A percentile compares a stretch with the other conserved stretches of the same genome.
Conservation (phyloP, 202 grass and related monocot species). For the Cymbopogon flexuosus region DNA sequence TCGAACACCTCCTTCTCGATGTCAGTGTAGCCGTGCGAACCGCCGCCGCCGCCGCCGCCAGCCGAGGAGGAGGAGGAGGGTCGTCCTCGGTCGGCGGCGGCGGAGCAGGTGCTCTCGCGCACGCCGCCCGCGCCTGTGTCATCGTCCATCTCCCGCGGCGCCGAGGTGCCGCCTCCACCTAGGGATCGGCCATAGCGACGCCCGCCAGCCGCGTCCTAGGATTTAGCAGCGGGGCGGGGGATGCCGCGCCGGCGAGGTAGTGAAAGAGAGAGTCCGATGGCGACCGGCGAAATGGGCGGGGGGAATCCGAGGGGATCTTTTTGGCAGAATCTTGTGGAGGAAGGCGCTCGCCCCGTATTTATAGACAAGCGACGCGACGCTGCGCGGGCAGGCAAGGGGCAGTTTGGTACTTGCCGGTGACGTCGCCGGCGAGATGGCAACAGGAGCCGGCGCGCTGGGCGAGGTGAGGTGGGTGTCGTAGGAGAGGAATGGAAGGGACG, state of each 20-base stretch:
- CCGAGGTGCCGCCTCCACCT: slow-evolving; percentile 31
- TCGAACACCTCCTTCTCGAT: slow-evolving; percentile 50
- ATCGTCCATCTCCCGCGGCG: slow-evolving; percentile 30
- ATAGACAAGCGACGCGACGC: background rate
- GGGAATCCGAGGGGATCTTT: slow-evolving; percentile 33
- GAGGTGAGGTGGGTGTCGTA: background rate
- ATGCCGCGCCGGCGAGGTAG: background rate
- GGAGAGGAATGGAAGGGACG: background rate
- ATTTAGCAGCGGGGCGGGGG: background rate
- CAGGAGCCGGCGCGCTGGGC: too few species aligned
- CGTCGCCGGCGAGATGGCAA: background rate
- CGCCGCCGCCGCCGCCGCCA: background rate
- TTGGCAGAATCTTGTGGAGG: slow-evolving; percentile 45
- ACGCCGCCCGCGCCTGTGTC: slow-evolving; percentile 18
- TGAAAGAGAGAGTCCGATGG: background rate
- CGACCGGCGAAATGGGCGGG: slow-evolving; percentile 21
- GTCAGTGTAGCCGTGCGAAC: slow-evolving; percentile 22
- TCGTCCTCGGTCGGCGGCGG: background rate
- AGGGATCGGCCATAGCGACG: slow-evolving; percentile 22
- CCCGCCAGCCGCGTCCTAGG: background rate
- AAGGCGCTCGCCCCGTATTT: background rate
- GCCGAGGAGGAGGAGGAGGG: background rate
- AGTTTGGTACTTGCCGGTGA: background rate
- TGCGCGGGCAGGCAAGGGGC: background rate
- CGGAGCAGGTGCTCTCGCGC: slow-evolving; percentile 43